A percentile compares a stretch with the other conserved stretches of the same genome.
Evolutionary conservation across 2,329 filamentous ascomycete species (phyloP).

Genomic region (Colletotrichum sidae): DNA sequence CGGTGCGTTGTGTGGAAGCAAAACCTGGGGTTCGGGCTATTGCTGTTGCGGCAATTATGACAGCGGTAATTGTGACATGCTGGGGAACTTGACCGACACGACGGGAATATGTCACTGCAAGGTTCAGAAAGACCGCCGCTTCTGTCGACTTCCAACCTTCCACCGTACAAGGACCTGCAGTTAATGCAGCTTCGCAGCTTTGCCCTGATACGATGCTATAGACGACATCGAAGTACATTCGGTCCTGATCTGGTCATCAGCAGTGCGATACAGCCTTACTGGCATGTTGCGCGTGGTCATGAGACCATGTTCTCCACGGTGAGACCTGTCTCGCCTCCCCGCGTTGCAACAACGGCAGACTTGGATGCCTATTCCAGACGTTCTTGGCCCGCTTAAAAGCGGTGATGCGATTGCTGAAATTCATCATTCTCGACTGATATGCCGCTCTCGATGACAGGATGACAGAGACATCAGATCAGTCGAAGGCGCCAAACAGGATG

Average conservation of each 20-base stretch:
- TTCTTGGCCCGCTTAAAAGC: slow-evolving; percentile 1
- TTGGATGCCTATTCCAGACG: not conserved
- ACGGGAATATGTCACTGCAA: slow-evolving; percentile 4
- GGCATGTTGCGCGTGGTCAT: slow-evolving; percentile 26
- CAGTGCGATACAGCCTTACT: slow-evolving; percentile 25
- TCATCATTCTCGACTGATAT: slow-evolving; percentile 31
- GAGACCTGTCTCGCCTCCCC: slow-evolving; percentile 22
- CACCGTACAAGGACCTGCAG: slow-evolving; percentile 21
- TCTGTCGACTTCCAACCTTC: slow-evolving; percentile 12
- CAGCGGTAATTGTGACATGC: slow-evolving; percentile 9
- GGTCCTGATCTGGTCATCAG: slow-evolving; percentile 14
- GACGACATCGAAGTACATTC: slow-evolving; percentile 25
- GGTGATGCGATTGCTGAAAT: not conserved
- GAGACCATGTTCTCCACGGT: slow-evolving; percentile 20
- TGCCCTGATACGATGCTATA: not conserved
- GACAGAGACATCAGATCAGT: slow-evolving; percentile 22
- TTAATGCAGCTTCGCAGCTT: slow-evolving; percentile 4
- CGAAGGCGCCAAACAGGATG: not conserved
- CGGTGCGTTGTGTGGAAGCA: too few relatives aligned
- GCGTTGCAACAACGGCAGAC: slow-evolving; percentile 12
- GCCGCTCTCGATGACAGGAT: not conserved
- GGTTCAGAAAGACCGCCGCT: slow-evolving; percentile 25
- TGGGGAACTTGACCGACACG: slow-evolving; percentile 2
- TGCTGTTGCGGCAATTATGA: not conserved
- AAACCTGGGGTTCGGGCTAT: not conserved